phyloP scores from a whole-genome alignment of 352 stramenopile species.

The Phytophthora palmivora region DNA sequence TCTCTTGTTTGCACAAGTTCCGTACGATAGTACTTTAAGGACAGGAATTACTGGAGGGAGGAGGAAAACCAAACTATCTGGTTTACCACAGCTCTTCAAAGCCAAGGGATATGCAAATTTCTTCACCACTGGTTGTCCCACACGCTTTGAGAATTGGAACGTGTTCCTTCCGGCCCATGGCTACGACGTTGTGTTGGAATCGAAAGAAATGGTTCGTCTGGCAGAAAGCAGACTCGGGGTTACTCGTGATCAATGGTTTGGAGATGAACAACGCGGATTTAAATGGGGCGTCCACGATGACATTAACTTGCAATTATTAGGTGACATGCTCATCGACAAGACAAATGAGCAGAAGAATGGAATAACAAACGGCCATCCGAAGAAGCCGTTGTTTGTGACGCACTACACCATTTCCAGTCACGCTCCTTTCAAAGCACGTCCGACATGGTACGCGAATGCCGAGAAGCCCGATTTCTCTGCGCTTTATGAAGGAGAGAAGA shows the following conservation, averaged over 20 bases:
- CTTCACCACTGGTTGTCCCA: conserved; percentile 51
- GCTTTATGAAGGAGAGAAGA: conserved; percentile 47
- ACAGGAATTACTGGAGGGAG: conserved; percentile 41
- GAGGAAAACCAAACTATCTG: conserved; percentile 35
- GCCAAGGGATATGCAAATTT: conserved; percentile 50
- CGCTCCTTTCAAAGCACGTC: conserved; percentile 34
- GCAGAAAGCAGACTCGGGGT: conserved; percentile 45
- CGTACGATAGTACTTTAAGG: conserved; percentile 44
- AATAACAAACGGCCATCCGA: conserved; percentile 17
- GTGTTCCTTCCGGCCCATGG: conserved; percentile 52
- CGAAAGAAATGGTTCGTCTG: conserved; percentile 42
- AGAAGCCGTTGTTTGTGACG: conserved; percentile 56
- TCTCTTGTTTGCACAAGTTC: conserved; percentile 56
- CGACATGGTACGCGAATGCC: conserved; percentile 48
- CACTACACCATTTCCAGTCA: conserved; percentile 73
- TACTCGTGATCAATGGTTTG: conserved; percentile 37
- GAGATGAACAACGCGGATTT: conserved; percentile 15
- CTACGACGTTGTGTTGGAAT: conserved; percentile 45
- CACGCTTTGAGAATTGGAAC: conserved; percentile 56
- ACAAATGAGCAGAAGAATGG: conserved; percentile 31
- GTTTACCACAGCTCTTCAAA: conserved; percentile 61
- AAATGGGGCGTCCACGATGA: conserved; percentile 63
- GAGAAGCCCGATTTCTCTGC: conserved; percentile 58
- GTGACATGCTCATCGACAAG: conserved; percentile 52
- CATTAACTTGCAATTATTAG: conserved; percentile 49